Evolutionary conservation across 2,329 filamentous ascomycete species (phyloP), one percentile per base, ranked within the genome.

Genomic region (Myriosclerotinia duriaeana): DNA sequence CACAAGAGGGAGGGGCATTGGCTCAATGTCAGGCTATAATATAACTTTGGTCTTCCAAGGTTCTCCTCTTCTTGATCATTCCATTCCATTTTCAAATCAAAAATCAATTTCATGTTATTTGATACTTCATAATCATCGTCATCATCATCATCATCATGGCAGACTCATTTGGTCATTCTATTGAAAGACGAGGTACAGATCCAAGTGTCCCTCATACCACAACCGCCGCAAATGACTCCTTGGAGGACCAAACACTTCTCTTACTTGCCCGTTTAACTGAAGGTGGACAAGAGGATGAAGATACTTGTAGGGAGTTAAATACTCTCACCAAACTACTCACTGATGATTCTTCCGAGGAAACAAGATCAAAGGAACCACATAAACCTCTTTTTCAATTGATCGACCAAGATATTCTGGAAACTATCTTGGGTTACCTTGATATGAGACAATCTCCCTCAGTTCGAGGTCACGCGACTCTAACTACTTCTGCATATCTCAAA

Each of bases 231-330:
- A 72, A 74, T 70, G 69, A 67, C 9, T 73, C 75, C 15, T 66
- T 74, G 6, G 74, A 75, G 68, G 75, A 76, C 53, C 72, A 72
- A 48, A 73, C 71, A 20, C 55, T 76, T 22, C 67, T 76, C 14
- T 88, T 94, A 72, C 87, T 97, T 71, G 93, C 93, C 34, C 90
- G 91, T 74, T 82, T 97, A 72, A 96, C 97, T 88, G 92, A 96
- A 76, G 92, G 92, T 54, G 93, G 92, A 64, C 87, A 93, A 73
- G 92, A 97, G 72, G 91, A 91, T 75, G 86, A 87, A 66, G 88
- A 91, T 71, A 89, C 86, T 15, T 88, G 85, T 72, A 78, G 78
- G 68, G 83, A 87, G 68, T 79, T 89, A 55, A 83, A 85, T 71
- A 78, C 79, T 65, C 82, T 89, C 64, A 87, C 86, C 54, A 85